Evolutionary conservation across 345 rosid species (phyloP).

Genomic region (Xanthoceras sorbifolium): DNA sequence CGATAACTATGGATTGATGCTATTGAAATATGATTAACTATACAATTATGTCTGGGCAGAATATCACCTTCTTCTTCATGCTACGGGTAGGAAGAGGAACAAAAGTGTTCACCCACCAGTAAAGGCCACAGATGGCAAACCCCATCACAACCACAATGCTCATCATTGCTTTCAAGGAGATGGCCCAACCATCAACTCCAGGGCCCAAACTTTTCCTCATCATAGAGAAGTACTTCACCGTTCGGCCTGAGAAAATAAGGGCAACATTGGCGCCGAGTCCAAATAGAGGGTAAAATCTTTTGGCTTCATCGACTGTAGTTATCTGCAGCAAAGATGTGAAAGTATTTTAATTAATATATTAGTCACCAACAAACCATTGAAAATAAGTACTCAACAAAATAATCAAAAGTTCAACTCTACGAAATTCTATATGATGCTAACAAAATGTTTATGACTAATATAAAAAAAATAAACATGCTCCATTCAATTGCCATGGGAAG

Average conservation of each 20-base stretch:
- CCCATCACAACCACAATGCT: slow-evolving; percentile 93
- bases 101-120: slow-evolving; percentile 91
- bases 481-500: not conserved
- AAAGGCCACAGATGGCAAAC: slow-evolving; percentile 69
- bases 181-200: slow-evolving; percentile 99
- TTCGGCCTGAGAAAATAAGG: slow-evolving; percentile 89
- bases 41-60: not conserved
- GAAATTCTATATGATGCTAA: not conserved
- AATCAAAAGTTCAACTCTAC: not conserved
- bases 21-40: slow-evolving; percentile 13
- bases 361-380: not conserved
- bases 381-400: not conserved
- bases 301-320: slow-evolving; percentile 94
- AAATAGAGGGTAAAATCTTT: slow-evolving; percentile 88
- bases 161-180: slow-evolving; percentile 95
- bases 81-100: slow-evolving; percentile 89
- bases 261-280: slow-evolving; percentile 97
- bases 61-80: slow-evolving; percentile 90
- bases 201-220: slow-evolving; percentile 87
- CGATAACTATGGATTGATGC: not conserved
- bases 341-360: slow-evolving; percentile 14
- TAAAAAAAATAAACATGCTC: not conserved
- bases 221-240: slow-evolving; percentile 93
- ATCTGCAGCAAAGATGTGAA: slow-evolving; percentile 54
- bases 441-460: not conserved